phyloP scores from a whole-genome alignment of 306 rosid genomes.

The Arachis stenosperma region DNA sequence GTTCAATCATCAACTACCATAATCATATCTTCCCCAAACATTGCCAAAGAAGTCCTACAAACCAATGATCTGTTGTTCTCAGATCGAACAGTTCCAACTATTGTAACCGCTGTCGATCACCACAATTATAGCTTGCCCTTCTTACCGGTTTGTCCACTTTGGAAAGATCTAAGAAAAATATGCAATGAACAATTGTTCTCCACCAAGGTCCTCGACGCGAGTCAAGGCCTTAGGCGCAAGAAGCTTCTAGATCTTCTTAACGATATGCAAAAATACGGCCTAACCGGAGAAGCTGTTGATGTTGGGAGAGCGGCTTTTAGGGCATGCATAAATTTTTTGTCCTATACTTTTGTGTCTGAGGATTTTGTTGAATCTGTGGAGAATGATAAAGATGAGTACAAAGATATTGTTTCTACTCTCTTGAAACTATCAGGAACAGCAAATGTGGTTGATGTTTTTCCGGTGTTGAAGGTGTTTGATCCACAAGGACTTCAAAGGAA shows the following conservation, averaged over 20 bases:
- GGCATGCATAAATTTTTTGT: slow-evolving; percentile 43
- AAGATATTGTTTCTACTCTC: slow-evolving; percentile 33
- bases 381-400: slow-evolving; percentile 29
- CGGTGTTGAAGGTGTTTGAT: slow-evolving; percentile 15
- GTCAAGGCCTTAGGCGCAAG: slow-evolving; percentile 30
- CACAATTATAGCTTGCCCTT: slow-evolving; percentile 36
- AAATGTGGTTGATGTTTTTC: slow-evolving; percentile 37
- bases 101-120: slow-evolving; percentile 21
- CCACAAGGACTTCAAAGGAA: slow-evolving; percentile 23
- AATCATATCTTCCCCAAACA: too few species aligned
- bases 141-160: slow-evolving; percentile 36
- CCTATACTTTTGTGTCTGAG: slow-evolving; percentile 44
- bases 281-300: slow-evolving; percentile 42
- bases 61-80: slow-evolving; percentile 34
- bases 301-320: slow-evolving; percentile 49
- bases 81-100: slow-evolving; percentile 29
- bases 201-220: slow-evolving; percentile 34
- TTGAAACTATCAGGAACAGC: slow-evolving; percentile 37
- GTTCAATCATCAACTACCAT: too few species aligned
- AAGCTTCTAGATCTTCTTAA: slow-evolving; percentile 40
- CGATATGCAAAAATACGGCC: slow-evolving; percentile 10
- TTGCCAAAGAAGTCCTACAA: background rate
- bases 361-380: slow-evolving; percentile 45
- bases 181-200: slow-evolving; percentile 48
- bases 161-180: slow-evolving; percentile 35